Percentiles rank a stretch among this genome's conserved stretches.
These are phyloP conservation scores for Macrophomina tecta DNA, from an alignment of 2,329 filamentous ascomycete genomes.

Conservation along the genomic window DNA sequence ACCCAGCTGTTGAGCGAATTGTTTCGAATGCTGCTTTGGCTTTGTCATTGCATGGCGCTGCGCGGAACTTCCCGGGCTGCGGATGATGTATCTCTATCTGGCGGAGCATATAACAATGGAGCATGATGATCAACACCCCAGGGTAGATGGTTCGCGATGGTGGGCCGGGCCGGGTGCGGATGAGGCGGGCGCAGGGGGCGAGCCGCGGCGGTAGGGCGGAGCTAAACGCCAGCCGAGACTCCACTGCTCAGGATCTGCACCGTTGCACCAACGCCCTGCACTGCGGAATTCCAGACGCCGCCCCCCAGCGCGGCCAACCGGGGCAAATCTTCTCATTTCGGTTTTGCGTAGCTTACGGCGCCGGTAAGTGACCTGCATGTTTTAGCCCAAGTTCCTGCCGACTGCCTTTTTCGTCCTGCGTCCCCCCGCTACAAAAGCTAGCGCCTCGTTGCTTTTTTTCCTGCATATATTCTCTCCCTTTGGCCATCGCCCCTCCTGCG, in stretches of 20 bases:
- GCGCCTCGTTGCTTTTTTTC: neutral
- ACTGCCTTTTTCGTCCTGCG: neutral
- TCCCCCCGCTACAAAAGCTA: constrained; percentile 4
- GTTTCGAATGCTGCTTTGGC: neutral
- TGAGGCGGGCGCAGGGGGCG: neutral
- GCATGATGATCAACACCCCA: constrained; percentile 8
- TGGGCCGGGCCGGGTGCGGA: neutral
- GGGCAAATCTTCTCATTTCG: neutral
- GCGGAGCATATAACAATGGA: neutral
- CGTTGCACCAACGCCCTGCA: constrained; percentile 8
- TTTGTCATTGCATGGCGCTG: constrained; percentile 11
- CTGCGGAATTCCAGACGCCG: neutral
- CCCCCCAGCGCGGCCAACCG: constrained; percentile 7
- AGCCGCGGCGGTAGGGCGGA: neutral
- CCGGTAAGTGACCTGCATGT: constrained; percentile 12
- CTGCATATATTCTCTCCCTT: neutral
- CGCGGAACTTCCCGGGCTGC: neutral
- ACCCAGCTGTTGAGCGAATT: neutral
- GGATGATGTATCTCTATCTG: neutral
- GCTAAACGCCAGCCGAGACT: constrained; percentile 11
- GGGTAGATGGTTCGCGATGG: neutral
- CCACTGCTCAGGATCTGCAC: constrained; percentile 9
- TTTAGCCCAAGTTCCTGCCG: neutral
- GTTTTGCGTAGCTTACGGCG: constrained; percentile 8
- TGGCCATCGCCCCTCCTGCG: neutral